Base-by-base conservation (phyloP, 163 green algal genomes). In the Chloromonas sp. region DNA sequence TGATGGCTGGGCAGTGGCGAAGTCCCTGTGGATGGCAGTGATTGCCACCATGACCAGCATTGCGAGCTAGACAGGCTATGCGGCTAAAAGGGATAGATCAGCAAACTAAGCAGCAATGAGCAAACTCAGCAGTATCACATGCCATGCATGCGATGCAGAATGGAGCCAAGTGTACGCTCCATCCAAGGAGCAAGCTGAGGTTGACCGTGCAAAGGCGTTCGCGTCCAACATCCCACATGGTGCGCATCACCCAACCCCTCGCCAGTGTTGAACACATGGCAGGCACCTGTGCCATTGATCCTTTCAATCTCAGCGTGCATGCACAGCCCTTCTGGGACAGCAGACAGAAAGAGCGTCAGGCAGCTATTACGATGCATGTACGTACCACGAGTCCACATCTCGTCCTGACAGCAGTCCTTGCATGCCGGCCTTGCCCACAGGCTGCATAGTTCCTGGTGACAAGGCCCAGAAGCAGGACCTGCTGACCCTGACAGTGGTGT, bases 121-220 rank as follows among this genome's bases (percentile, higher is more conserved):
- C 36, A 36, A 36, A 36, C 36, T 36, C 36, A 36, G 36, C 36
- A 36, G 36, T 36, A 36, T 36, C 36, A 36, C 36, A 36, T 36
- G 36, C 36, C 36, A 36, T 36, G 36, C 36, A 36, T 36, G 36
- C 36, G 36, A 36, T 84, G 15, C 86, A 97, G 95, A 98, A 81
- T 98, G 95, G 95, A 89, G 93, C 84, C 88, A 92, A 0, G 95
- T 97, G 93, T 98, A 98, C 84, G 84, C 94, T 2, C 95, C 95
- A 60, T 95, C 88, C 59, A 85, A 89, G 60, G 95, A 98, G 70
- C 92, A 98, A 84, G 95, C 94, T 8, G 94, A 98, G 62, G 89
- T 81, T 11, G 95, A 98, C 91, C 84, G 95, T 3, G 81, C 85
- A 15, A 86, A 86, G 58, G 96, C 96, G 0, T 98, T 96, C 82